Evolutionary conservation across 2,329 filamentous ascomycete genomes (phyloP).

Genomic region (Teratosphaeriaceae sp.): DNA sequence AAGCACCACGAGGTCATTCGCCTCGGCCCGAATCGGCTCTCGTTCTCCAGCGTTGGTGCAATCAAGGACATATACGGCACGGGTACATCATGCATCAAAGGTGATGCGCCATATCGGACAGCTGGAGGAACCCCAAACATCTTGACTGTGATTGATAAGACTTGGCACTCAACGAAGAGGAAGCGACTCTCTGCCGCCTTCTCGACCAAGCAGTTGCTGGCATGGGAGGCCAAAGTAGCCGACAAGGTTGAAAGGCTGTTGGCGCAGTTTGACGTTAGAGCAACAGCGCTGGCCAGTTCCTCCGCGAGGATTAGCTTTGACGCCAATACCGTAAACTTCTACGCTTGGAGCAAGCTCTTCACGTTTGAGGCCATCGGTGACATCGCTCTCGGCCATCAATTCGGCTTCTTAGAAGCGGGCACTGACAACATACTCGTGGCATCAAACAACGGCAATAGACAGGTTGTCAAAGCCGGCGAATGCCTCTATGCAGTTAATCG

Average conservation of each 20-base stretch:
- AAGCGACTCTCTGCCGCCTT: slow-evolving; percentile 9
- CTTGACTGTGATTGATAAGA: slow-evolving; percentile 34
- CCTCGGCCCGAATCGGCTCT: slow-evolving; percentile 41
- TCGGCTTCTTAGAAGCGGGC: slow-evolving; percentile 33
- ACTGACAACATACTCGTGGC: slow-evolving; percentile 24
- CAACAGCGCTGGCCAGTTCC: slow-evolving; percentile 9
- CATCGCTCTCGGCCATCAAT: slow-evolving; percentile 32
- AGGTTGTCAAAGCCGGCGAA: slow-evolving; percentile 43
- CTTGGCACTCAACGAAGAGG: slow-evolving; percentile 33
- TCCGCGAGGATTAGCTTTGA: no score
- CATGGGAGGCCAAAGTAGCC: not conserved
- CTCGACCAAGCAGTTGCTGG: not conserved
- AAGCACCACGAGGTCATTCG: slow-evolving; percentile 38
- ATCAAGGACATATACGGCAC: slow-evolving; percentile 36
- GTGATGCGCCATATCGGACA: slow-evolving; percentile 30
- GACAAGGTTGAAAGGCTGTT: not conserved
- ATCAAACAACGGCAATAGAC: slow-evolving; percentile 34
- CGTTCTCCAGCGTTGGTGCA: slow-evolving; percentile 35
- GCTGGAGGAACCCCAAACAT: slow-evolving; percentile 30
- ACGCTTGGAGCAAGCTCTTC: slow-evolving; percentile 33
- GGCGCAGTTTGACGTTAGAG: slow-evolving; percentile 28
- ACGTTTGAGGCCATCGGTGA: slow-evolving; percentile 34
- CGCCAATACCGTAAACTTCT: slow-evolving; percentile 30
- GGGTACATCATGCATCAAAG: slow-evolving; percentile 30
- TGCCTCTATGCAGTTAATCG: slow-evolving; percentile 44